Conservation (phyloP, 192 early-diverging fungal species). For the Gonapodya prolifera region DNA sequence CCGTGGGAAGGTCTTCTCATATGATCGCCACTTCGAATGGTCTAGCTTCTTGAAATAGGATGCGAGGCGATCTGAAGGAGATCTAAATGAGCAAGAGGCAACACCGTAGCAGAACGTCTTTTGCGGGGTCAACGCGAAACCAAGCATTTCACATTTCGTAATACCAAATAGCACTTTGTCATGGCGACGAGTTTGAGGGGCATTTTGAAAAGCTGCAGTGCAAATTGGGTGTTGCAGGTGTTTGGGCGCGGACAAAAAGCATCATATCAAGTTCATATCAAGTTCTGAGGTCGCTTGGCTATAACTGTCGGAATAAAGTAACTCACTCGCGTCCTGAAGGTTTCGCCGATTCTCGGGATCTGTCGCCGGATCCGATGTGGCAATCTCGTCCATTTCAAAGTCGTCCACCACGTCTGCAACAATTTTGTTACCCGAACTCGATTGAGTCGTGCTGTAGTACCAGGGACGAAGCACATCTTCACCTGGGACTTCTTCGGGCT, state of each 20-base stretch:
- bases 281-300: too few relatives aligned
- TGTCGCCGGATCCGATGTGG: too few relatives aligned
- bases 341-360: too few relatives aligned
- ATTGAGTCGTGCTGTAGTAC: too few relatives aligned
- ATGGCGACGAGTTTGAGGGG: slow-evolving; percentile 19
- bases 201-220: slow-evolving; percentile 50
- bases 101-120: too few relatives aligned
- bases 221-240: slow-evolving; percentile 32
- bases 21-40: slow-evolving; percentile 33
- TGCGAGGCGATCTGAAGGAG: slow-evolving; percentile 38
- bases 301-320: too few relatives aligned
- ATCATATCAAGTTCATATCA: too few relatives aligned
- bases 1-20: background rate
- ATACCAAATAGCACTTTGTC: slow-evolving; percentile 50
- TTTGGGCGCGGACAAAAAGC: background rate
- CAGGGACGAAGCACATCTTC: too few relatives aligned
- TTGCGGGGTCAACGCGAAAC: too few relatives aligned
- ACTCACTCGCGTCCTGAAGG: background rate
- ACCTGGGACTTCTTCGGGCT: background rate
- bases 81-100: slow-evolving; percentile 17
- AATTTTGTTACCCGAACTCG: too few relatives aligned
- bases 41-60: slow-evolving; percentile 36
- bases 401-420: too few relatives aligned
- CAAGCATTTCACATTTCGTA: slow-evolving; percentile 20
- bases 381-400: too few relatives aligned